These are phyloP conservation scores for Lentinula novae-zelandiae DNA, from an alignment of 1,284 basidiomycete species.

Conservation along the genomic window DNA sequence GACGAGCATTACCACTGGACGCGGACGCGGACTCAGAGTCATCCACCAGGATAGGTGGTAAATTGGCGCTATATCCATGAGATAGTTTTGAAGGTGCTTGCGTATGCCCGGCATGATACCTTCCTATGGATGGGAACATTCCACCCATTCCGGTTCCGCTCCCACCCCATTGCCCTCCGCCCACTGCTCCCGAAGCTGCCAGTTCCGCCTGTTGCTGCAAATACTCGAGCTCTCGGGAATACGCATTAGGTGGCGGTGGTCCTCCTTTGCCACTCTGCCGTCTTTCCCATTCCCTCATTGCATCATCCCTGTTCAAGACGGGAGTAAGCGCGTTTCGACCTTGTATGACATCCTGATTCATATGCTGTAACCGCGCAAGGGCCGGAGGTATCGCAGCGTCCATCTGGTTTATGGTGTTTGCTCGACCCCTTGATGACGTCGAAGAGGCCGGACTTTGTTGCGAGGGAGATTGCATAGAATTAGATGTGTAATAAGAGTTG, in stretches of 20 bases:
- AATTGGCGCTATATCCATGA: conserved; percentile 59
- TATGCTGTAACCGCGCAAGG: conserved; percentile 81
- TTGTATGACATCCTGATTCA: conserved; percentile 82
- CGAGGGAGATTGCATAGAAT: conserved; percentile 1
- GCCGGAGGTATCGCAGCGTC: conserved; percentile 85
- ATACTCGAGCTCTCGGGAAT: conserved; percentile 79
- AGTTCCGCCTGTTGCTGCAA: conserved; percentile 91
- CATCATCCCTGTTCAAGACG: conserved; percentile 86
- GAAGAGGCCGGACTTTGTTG: neutral
- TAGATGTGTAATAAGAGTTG: conserved; percentile 62
- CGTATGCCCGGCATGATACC: conserved; percentile 37
- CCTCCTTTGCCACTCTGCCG: conserved; percentile 62
- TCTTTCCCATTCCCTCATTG: conserved; percentile 87
- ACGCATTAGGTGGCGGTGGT: conserved; percentile 58
- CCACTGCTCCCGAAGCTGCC: conserved; percentile 56
- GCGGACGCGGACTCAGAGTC: conserved; percentile 33
- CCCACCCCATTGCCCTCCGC: conserved; percentile 35
- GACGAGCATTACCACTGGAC: conserved; percentile 31
- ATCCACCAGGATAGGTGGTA: conserved; percentile 54
- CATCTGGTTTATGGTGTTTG: conserved; percentile 89
- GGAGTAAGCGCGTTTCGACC: conserved; percentile 83
- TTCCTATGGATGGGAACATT: neutral
- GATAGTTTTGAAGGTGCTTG: conserved; percentile 67
- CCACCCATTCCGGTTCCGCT: neutral
- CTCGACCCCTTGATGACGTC: conserved; percentile 53